These are phyloP conservation scores for Phytophthora sp. DNA, from an alignment of 352 stramenopile genomes.

Conservation along the genomic window DNA sequence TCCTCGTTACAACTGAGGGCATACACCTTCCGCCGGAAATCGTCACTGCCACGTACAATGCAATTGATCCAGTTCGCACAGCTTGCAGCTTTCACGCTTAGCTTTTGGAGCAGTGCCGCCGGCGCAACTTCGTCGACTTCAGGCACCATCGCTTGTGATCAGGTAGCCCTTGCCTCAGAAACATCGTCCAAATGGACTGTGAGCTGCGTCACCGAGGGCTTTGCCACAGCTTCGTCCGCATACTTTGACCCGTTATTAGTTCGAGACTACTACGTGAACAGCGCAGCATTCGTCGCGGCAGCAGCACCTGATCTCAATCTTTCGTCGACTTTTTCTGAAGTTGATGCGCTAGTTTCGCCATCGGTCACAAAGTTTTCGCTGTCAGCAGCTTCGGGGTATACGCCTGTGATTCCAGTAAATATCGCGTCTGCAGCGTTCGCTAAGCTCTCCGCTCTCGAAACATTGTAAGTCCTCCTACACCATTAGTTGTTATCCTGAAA, in stretches of 20 bases:
- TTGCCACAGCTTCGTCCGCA: constrained; percentile 5
- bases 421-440: constrained; percentile 50
- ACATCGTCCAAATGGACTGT: constrained; percentile 41
- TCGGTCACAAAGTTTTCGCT: constrained; percentile 51
- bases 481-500: not conserved
- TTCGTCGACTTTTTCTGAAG: constrained; percentile 41
- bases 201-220: constrained; percentile 18
- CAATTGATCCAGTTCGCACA: constrained; percentile 1
- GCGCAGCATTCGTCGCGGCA: constrained; percentile 13
- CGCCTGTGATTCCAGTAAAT: constrained; percentile 38
- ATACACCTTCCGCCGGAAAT: constrained; percentile 7
- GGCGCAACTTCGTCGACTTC: constrained; percentile 10
- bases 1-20: constrained; percentile 1
- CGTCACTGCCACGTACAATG: constrained; percentile 17
- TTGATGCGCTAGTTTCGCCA: constrained; percentile 45
- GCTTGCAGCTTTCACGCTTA: constrained; percentile 11
- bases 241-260: constrained; percentile 46
- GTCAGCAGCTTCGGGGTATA: constrained; percentile 35
- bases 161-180: constrained; percentile 29
- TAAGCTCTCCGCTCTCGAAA: constrained; percentile 42
- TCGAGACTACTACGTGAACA: constrained; percentile 36
- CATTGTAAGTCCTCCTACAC: constrained; percentile 36
- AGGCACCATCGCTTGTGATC: constrained; percentile 25
- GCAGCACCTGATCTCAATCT: constrained; percentile 33
- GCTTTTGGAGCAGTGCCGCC: not conserved